phyloP scores from a whole-genome alignment of 495 filamentous ascomycete species.

The Astrothelium subdiscretum region DNA sequence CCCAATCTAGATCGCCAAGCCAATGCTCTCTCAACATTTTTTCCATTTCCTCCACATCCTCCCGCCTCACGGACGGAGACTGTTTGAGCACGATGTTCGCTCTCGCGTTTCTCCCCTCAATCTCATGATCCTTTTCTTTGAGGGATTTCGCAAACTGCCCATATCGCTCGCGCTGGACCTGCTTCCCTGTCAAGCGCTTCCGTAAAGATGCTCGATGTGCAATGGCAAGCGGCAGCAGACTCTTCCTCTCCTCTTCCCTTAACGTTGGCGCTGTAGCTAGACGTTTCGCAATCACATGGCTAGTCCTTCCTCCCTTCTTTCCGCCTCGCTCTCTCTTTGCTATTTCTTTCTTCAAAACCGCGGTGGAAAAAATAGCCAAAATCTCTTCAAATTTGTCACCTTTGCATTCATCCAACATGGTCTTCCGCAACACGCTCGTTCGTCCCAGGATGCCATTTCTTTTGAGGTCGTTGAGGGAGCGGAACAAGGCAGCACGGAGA shows the following conservation, averaged over 20 bases:
- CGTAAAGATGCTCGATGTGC: conserved; percentile 58
- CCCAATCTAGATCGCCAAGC: conserved; percentile 60
- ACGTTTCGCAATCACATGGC: conserved; percentile 39
- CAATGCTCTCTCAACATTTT: conserved; percentile 55
- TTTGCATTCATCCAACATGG: conserved; percentile 78
- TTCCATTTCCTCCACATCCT: conserved; percentile 32
- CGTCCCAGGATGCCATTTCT: conserved; percentile 71
- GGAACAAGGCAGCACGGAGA: conserved; percentile 72
- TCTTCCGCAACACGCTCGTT: conserved; percentile 69
- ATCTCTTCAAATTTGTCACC: conserved; percentile 51
- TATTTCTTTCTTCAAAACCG: conserved; percentile 60
- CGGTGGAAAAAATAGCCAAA: conserved; percentile 64
- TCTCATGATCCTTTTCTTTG: conserved; percentile 38
- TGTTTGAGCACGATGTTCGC: conserved; percentile 28
- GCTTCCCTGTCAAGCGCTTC: conserved; percentile 41
- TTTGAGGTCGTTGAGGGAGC: conserved; percentile 66
- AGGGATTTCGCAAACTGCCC: conserved; percentile 48
- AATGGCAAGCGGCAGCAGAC: conserved; percentile 54
- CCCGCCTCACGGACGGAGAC: conserved; percentile 24
- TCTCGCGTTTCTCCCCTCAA: conserved; percentile 26
- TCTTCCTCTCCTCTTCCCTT: conserved; percentile 45
- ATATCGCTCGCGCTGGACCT: conserved; percentile 40
- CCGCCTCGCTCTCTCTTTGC: conserved; percentile 29
- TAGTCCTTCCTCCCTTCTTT: conserved; percentile 14
- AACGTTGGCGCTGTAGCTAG: conserved; percentile 53